Percentiles rank a stretch among this genome's conserved stretches.
Evolutionary conservation across 2,329 filamentous ascomycete genomes (phyloP).

Genomic region (Ustulina deusta): DNA sequence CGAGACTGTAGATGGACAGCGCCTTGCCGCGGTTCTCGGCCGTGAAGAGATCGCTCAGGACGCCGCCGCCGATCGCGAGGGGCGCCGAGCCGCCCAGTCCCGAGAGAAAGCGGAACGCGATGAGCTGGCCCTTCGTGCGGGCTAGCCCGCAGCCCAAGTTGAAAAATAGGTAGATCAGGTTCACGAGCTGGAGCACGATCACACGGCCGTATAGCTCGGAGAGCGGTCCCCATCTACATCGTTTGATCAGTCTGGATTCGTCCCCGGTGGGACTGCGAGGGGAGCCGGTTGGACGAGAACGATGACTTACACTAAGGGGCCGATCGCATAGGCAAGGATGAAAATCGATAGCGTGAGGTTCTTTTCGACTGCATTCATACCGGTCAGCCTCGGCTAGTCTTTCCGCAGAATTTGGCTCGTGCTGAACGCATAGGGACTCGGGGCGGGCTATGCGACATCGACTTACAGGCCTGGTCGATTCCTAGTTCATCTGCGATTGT

Average conservation of each 20-base stretch:
- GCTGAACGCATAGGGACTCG: not conserved
- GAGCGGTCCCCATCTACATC: constrained; percentile 58
- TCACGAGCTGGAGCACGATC: constrained; percentile 65
- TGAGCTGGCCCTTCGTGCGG: constrained; percentile 63
- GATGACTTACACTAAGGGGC: constrained; percentile 58
- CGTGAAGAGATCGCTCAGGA: constrained; percentile 60
- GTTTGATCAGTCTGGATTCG: constrained; percentile 11
- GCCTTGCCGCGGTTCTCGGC: constrained; percentile 72
- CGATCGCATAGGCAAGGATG: constrained; percentile 65
- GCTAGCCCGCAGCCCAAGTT: constrained; percentile 71
- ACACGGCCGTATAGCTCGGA: constrained; percentile 69
- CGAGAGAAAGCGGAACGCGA: constrained; percentile 68
- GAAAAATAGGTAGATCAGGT: constrained; percentile 63
- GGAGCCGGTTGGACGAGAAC: not conserved
- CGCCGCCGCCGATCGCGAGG: constrained; percentile 55
- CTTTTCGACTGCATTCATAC: constrained; percentile 51
- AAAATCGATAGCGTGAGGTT: constrained; percentile 63
- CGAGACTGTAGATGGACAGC: constrained; percentile 72
- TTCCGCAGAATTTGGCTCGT: not conserved
- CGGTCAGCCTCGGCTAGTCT: constrained; percentile 18
- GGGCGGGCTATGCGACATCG: not conserved
- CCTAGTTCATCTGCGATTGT: constrained; percentile 66
- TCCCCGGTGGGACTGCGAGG: not conserved
- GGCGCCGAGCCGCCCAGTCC: constrained; percentile 70
- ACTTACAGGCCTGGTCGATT: constrained; percentile 57